Percentiles rank a stretch among this genome's conserved stretches.
These are phyloP conservation scores for Nematodospora valgi DNA, from an alignment of 805 yeast species.

Conservation along the genomic window DNA sequence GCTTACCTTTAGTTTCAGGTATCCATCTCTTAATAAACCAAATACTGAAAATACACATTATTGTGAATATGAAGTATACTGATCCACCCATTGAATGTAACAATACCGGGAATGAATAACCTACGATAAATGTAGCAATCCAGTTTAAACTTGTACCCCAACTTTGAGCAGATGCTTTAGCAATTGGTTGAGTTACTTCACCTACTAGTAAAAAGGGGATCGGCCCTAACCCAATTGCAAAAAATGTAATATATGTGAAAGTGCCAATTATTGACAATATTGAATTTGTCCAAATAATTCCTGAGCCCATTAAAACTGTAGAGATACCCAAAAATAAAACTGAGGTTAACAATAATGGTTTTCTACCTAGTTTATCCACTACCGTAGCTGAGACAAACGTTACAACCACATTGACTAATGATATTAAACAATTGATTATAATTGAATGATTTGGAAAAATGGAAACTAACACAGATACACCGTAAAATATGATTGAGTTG, in stretches of 20 bases:
- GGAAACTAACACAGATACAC: conserved; percentile 76
- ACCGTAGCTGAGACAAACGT: conserved; percentile 72
- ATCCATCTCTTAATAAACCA: conserved; percentile 44
- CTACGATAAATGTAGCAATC: conserved; percentile 82
- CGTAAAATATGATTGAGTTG: conserved; percentile 89
- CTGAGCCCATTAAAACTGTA: conserved; percentile 61
- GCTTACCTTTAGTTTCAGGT: conserved; percentile 77
- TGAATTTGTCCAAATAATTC: conserved; percentile 51
- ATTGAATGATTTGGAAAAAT: conserved; percentile 72
- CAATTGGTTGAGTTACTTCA: conserved; percentile 80
- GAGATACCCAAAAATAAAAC: conserved; percentile 65
- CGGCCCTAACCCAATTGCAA: conserved; percentile 93
- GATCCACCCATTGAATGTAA: conserved; percentile 68
- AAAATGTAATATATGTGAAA: conserved; percentile 71
- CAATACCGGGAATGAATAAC: conserved; percentile 74
- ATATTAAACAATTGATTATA: conserved; percentile 69
- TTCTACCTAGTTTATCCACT: conserved; percentile 77
- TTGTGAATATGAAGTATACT: conserved; percentile 71
- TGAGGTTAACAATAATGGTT: conserved; percentile 54
- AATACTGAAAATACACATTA: conserved; percentile 49
- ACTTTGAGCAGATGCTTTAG: conserved; percentile 85
- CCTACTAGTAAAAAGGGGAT: conserved; percentile 87
- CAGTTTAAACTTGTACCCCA: conserved; percentile 90
- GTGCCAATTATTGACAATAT: conserved; percentile 59
- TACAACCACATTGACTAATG: conserved; percentile 68